phyloP scores from a whole-genome alignment of 2,329 filamentous ascomycete genomes.

The Fusarium sp. region DNA sequence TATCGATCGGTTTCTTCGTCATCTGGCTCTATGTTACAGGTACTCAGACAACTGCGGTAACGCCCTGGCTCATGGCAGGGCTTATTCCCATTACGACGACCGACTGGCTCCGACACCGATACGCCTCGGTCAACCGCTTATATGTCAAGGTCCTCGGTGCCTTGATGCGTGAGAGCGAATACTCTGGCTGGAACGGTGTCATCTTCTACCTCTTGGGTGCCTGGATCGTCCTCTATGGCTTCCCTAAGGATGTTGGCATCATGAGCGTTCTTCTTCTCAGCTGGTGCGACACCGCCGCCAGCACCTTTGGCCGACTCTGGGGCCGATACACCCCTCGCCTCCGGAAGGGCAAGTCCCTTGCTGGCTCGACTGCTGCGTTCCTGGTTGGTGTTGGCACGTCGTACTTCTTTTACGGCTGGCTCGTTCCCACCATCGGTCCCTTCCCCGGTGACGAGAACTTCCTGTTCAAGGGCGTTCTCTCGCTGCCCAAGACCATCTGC shows the following conservation, averaged over 20 bases:
- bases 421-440: conserved; percentile 78
- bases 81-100: conserved; percentile 87
- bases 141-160: conserved; percentile 90
- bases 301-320: conserved; percentile 91
- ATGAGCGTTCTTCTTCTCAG: conserved; percentile 91
- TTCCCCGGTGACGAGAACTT: conserved; percentile 78
- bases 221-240: conserved; percentile 87
- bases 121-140: conserved; percentile 83
- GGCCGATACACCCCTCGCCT: conserved; percentile 90
- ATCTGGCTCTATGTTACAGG: conserved; percentile 87
- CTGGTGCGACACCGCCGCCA: conserved; percentile 98
- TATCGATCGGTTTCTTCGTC: conserved; percentile 96
- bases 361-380: conserved; percentile 89
- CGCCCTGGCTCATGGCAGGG: conserved; percentile 85
- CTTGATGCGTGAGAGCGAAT: conserved; percentile 97
- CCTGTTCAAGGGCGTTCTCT: conserved; percentile 84
- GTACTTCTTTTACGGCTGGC: conserved; percentile 87
- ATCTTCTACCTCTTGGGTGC: conserved; percentile 96
- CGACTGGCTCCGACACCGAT: conserved; percentile 88
- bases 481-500: conserved; percentile 74
- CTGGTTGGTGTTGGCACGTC: conserved; percentile 87
- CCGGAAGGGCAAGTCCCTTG: conserved; percentile 89
- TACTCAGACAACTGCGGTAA: conserved; percentile 81
- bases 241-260: conserved; percentile 93
- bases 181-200: conserved; percentile 93